A percentile compares a stretch with the other conserved stretches of the same genome.
Evolutionary conservation across 768 basidiomycete genomes (phyloP).

Genomic region (Grammothele lineata): DNA sequence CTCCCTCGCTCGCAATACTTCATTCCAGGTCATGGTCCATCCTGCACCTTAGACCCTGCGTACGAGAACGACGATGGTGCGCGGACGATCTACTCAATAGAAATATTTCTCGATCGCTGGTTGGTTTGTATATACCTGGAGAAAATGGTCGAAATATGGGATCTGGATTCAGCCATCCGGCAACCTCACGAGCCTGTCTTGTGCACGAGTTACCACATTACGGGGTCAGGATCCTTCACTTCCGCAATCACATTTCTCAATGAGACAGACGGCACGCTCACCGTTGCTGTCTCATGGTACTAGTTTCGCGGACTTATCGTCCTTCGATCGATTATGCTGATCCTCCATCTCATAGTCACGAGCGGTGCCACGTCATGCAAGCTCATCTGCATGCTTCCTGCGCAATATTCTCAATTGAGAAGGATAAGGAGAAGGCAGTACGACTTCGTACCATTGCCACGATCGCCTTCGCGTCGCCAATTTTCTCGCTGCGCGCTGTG

Average conservation of each 20-base stretch:
- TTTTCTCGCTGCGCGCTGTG: constrained; percentile 14
- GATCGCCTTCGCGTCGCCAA: constrained; percentile 9
- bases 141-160: constrained; percentile 41
- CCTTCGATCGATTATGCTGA: no score
- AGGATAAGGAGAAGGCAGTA: neutral
- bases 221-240: constrained; percentile 11
- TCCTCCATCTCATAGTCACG: constrained; percentile 4
- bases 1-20: constrained; percentile 6
- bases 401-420: neutral
- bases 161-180: constrained; percentile 19
- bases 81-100: constrained; percentile 31
- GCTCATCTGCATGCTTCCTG: constrained; percentile 5
- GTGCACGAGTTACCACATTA: constrained; percentile 6
- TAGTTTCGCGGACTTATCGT: no score
- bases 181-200: constrained; percentile 3
- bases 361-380: constrained; percentile 12
- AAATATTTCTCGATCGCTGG: constrained; percentile 44
- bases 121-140: constrained; percentile 41
- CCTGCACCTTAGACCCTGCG: constrained; percentile 2
- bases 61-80: constrained; percentile 9
- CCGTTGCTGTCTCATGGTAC: constrained; percentile 23
- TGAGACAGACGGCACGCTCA: constrained; percentile 7
- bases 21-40: constrained; percentile 4
- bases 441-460: constrained; percentile 1
- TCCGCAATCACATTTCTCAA: constrained; percentile 16